phyloP scores from a whole-genome alignment of 768 basidiomycete species.

The Xerocomus spinulosus region DNA sequence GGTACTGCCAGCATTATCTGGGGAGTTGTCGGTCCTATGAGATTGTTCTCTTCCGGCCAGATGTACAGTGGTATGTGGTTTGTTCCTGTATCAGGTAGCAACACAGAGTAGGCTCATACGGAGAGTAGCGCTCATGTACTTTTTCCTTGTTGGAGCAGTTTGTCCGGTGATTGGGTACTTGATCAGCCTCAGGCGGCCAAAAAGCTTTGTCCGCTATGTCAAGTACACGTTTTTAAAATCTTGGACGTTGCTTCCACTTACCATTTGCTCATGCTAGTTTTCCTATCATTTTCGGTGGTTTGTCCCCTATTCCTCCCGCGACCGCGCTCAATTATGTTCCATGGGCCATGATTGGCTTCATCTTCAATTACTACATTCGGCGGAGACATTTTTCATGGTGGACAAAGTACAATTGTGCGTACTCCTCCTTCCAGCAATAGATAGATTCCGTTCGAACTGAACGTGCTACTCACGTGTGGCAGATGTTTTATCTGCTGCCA shows the following conservation, averaged over 20 bases:
- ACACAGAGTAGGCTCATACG: background rate
- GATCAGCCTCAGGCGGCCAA: conserved; percentile 55
- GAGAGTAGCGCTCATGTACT: conserved; percentile 45
- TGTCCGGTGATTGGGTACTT: conserved; percentile 55
- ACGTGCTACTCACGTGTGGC: background rate
- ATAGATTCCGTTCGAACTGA: conserved; percentile 13
- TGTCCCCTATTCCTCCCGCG: conserved; percentile 60
- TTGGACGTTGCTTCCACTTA: no score
- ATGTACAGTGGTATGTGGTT: conserved; percentile 44
- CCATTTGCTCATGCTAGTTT: conserved; percentile 25
- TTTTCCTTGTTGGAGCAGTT: conserved; percentile 73
- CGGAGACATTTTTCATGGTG: conserved; percentile 63
- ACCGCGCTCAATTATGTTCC: conserved; percentile 62
- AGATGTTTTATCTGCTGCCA: conserved; percentile 64
- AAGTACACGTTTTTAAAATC: conserved; percentile 40
- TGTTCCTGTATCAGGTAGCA: background rate
- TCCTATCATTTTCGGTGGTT: conserved; percentile 52
- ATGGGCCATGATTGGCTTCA: conserved; percentile 61
- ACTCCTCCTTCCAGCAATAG: background rate
- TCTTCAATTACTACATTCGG: conserved; percentile 61
- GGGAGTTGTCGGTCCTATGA: conserved; percentile 76
- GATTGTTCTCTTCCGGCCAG: conserved; percentile 63
- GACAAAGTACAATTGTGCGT: conserved; percentile 47
- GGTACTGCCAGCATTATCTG: conserved; percentile 77
- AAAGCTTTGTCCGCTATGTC: conserved; percentile 55